Evolutionary conservation across 106 monocot species (phyloP).

Genomic region (Apostasia shenzhenica): DNA sequence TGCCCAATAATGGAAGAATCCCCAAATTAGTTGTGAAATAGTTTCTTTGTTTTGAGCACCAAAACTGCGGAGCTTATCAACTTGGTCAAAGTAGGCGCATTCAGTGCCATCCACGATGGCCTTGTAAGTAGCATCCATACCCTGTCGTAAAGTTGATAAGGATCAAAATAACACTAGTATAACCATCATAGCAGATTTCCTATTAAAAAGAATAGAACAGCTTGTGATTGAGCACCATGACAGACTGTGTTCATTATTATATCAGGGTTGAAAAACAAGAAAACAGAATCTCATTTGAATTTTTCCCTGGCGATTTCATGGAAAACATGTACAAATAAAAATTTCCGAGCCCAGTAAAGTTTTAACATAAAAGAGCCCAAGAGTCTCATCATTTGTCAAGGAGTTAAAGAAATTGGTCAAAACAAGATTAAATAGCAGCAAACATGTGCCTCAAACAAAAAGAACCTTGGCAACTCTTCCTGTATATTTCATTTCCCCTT

Average conservation of each 20-base stretch:
- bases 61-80: constrained; percentile 54
- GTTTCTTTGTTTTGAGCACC: constrained; percentile 73
- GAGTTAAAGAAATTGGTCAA: not conserved
- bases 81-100: constrained; percentile 81
- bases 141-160: constrained; percentile 25
- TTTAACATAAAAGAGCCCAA: no score
- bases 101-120: constrained; percentile 49
- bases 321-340: not conserved
- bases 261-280: not conserved
- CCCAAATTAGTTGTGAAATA: constrained; percentile 70
- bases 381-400: not conserved
- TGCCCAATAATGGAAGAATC: constrained; percentile 95
- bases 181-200: not conserved
- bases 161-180: not conserved
- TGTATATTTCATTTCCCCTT: no score
- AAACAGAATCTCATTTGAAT: not conserved
- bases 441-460: no score
- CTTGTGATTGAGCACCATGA: no score
- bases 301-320: not conserved
- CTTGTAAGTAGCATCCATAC: constrained; percentile 68
- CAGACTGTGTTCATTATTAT: no score
- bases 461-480: no score
- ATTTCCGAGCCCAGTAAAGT: no score
- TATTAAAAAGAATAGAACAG: no score
- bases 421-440: no score